phyloP scores from a whole-genome alignment of 1,284 basidiomycete species.

The Sphaerobolus stellatus region DNA sequence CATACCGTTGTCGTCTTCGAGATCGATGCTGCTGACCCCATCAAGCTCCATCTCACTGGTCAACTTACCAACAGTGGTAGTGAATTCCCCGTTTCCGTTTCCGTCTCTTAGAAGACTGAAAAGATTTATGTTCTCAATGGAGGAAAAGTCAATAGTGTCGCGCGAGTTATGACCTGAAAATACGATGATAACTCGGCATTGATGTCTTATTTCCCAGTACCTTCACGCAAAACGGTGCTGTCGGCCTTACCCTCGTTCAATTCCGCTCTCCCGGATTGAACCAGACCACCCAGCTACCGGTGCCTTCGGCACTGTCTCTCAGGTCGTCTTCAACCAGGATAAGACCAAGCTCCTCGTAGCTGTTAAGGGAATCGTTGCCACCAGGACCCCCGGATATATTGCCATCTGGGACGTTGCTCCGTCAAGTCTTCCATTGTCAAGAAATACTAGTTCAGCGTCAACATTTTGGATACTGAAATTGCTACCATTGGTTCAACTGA shows the following conservation, averaged over 20 bases:
- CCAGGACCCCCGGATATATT: not conserved
- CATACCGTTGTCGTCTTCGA: not conserved
- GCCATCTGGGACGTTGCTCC: not conserved
- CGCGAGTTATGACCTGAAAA: not conserved
- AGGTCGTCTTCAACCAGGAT: not conserved
- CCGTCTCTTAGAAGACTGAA: not conserved
- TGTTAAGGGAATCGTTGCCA: not conserved
- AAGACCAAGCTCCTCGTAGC: not conserved
- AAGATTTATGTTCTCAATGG: slow-evolving; percentile 6
- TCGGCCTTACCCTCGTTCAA: not conserved
- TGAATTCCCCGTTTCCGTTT: slow-evolving; percentile 9
- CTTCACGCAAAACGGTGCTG: not conserved
- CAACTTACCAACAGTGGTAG: not conserved
- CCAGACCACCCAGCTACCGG: not conserved
- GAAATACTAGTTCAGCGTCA: too few species aligned
- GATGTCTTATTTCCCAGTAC: not conserved
- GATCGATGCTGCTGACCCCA: not conserved
- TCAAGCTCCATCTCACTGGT: not conserved
- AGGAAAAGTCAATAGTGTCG: not conserved
- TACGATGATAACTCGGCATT: not conserved
- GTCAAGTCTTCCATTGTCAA: too few species aligned
- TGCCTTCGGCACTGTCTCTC: not conserved
- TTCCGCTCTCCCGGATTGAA: not conserved
- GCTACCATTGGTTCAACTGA: too few species aligned
- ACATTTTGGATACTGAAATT: too few species aligned